A percentile compares a stretch with the other conserved stretches of the same genome.
Conservation (phyloP, 176 grass and related monocot genomes). For the Calamus simplicifolius region DNA sequence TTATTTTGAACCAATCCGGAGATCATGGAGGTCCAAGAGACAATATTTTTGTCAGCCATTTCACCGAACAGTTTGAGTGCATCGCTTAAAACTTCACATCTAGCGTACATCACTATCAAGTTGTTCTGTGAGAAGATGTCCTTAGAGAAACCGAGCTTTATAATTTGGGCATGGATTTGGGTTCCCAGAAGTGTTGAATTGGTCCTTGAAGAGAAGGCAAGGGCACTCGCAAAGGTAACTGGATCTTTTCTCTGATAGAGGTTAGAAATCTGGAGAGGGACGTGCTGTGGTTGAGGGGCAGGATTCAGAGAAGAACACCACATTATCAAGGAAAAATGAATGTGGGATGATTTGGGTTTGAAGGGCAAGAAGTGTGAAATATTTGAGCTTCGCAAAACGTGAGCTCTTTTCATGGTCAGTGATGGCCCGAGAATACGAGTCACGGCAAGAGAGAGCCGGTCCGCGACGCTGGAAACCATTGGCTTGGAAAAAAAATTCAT, state of each 20-base stretch:
- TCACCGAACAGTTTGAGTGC: constrained; percentile 31
- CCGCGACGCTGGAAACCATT: no score
- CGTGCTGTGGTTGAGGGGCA: no score
- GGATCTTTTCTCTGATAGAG: constrained; percentile 11
- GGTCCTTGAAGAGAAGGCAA: constrained; percentile 13
- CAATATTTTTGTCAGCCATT: constrained; percentile 37
- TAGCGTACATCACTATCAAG: constrained; percentile 27
- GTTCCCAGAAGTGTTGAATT: neutral
- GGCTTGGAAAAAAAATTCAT: no score
- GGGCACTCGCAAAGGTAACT: constrained; percentile 22
- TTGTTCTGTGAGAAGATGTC: constrained; percentile 48
- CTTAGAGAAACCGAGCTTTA: constrained; percentile 32
- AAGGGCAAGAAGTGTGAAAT: no score
- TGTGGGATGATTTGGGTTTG: no score
- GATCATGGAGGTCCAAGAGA: constrained; percentile 49
- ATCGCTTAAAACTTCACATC: neutral
- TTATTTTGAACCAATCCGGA: constrained; percentile 17
- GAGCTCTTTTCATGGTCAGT: no score
- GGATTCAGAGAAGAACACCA: no score
- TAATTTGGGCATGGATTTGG: constrained; percentile 23
- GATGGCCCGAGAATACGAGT: no score
- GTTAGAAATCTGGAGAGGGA: neutral
- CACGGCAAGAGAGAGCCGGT: no score
- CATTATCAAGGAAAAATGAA: no score
- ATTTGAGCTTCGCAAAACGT: no score